Evolutionary conservation across 2,329 filamentous ascomycete genomes (phyloP), one percentile per base, ranked within the genome.

Genomic region (Blastomyces gilchristii): DNA sequence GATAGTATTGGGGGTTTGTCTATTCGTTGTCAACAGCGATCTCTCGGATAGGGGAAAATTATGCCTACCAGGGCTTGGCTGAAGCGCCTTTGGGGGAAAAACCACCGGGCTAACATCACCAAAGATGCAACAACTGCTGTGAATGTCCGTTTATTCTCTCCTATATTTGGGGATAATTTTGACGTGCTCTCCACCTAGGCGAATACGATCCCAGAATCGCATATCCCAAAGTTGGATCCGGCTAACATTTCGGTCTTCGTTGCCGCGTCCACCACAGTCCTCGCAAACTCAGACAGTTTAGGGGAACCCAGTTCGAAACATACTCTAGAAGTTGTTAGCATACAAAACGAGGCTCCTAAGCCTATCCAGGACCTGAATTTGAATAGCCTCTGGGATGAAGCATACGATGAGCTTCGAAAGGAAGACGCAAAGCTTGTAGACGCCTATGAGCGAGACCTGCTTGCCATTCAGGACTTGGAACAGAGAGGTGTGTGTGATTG

Each of bases 311-410:
- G 14, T 9, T 39, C 56, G 9, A 45, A 45, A 31, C 56, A 14
- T 31, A 47, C 39, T 5, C 39, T 39, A 58, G 39, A 43, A 25
- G n/a, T 22, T 28, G 2, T 58, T 34, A 45, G 22, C 41, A 43
- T 12, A 11, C 41, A 45, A 16, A 25, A 45, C 14, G 39, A 14
- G 4, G 22, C 25, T 18, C 25, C 39, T 9, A 45, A 45, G 56
- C 4, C 25, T 31, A 41, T 7, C 25, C 39, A 58, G n/a, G 39
- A 31, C 34, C 39, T 47, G 39, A 58, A 58, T 22, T 45, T n/a
- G 39, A 47, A 28, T 31, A 58, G 25, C 41, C 56, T 58, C 25
- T 58, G 56, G 56, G 56, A 58, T 43, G 56, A 58, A 45, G 56
- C 39, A 58, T 58, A 58, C 18, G 31, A 28, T 18, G 41, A 43